Evolutionary conservation across 139 green algal species (phyloP), one percentile per base, ranked within the genome.

Genomic region (Pedinophyceae sp.): DNA sequence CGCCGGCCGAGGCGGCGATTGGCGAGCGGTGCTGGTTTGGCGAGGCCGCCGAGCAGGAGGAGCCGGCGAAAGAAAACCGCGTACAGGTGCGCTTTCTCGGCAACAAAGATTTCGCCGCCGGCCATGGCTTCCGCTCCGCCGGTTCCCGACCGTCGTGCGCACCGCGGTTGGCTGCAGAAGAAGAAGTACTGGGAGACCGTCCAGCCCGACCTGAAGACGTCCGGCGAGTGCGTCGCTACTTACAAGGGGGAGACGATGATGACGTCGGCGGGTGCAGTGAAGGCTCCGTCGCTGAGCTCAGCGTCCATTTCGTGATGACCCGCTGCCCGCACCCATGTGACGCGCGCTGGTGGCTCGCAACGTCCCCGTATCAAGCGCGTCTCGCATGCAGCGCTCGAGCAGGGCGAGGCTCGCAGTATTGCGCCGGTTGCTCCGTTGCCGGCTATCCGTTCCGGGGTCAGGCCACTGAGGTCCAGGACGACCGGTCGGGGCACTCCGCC

Each of bases 121-220:
- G n/a, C n/a, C n/a, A n/a, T n/a, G n/a, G n/a, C n/a, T n/a, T n/a
- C n/a, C n/a, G n/a, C n/a, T n/a, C n/a, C n/a, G n/a, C n/a, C n/a
- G n/a, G n/a, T n/a, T n/a, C n/a, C n/a, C n/a, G n/a, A n/a, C n/a
- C n/a, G n/a, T n/a, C n/a, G n/a, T n/a, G n/a, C n/a, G n/a, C n/a
- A n/a, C n/a, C n/a, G n/a, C n/a, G n/a, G n/a, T n/a, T n/a, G n/a
- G 4, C 65, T 88, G 2, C 71, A 93, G 68, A 89, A 89, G 73
- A 89, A 93, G 67, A 93, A 89, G 63, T 57, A 79, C 18, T 93
- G 81, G 81, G 77, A 89, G 50, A 60, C 58, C 18, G 70, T 81
- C 50, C 68, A 79, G 62, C 81, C 80, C 27, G 24, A 67, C 25
- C 61, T 89, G 30, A 60, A 67, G 19, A 88, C 80, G 10, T 52